Evolutionary conservation across 768 basidiomycete species (phyloP).

Genomic region (Russula vinacea): DNA sequence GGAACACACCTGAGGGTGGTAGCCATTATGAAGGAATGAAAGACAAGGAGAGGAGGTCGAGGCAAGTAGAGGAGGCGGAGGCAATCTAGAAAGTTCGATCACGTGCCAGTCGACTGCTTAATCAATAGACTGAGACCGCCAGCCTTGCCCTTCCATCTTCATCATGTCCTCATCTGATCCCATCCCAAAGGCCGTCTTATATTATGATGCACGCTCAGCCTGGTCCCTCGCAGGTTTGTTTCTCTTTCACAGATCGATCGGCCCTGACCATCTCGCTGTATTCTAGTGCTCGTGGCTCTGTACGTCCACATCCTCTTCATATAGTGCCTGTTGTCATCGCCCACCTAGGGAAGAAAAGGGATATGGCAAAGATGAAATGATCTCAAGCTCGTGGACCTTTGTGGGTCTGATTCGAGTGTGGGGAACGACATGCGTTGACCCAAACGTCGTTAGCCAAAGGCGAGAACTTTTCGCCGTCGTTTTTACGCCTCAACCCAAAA

Average conservation of each 20-base stretch:
- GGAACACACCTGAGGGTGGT: slow-evolving; percentile 21
- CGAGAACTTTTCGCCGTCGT: slow-evolving; percentile 73
- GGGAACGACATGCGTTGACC: slow-evolving; percentile 2
- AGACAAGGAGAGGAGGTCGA: not conserved
- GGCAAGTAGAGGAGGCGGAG: not conserved
- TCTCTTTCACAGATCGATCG: not conserved
- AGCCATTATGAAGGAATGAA: not conserved
- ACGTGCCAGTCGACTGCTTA: slow-evolving; percentile 10
- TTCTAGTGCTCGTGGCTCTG: slow-evolving; percentile 27
- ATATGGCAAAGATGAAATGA: slow-evolving; percentile 76
- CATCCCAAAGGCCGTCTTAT: slow-evolving; percentile 77
- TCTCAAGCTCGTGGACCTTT: slow-evolving; percentile 61
- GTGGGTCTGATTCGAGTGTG: slow-evolving; percentile 37
- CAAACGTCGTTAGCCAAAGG: slow-evolving; percentile 53
- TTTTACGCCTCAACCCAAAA: slow-evolving; percentile 73
- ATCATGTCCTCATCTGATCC: slow-evolving; percentile 27
- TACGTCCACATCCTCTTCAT: slow-evolving; percentile 17
- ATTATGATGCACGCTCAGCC: slow-evolving; percentile 56
- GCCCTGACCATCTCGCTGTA: not conserved
- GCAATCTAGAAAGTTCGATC: slow-evolving; percentile 25
- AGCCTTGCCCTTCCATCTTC: not conserved
- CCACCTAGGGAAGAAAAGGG: slow-evolving; percentile 66
- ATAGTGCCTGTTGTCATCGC: not conserved
- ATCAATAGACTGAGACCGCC: not conserved
- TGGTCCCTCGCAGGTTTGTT: slow-evolving; percentile 66